phyloP scores from a whole-genome alignment of 129 eudicot genomes.

The Tanacetum coccineum region DNA sequence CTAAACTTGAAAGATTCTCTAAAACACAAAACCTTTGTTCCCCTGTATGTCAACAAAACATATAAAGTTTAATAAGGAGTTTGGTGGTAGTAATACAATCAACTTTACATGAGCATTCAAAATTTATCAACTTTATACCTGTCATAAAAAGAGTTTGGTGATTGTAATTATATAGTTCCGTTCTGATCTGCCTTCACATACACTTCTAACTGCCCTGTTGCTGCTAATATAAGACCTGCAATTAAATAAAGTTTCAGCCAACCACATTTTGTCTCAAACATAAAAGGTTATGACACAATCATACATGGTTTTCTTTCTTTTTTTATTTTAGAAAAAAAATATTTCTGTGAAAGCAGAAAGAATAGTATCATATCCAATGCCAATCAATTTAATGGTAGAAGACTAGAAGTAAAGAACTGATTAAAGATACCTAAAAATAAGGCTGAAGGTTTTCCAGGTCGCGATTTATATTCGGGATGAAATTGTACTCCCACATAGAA shows the following conservation, averaged over 20 bases:
- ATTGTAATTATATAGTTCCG: slow-evolving; percentile 36
- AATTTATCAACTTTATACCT: slow-evolving; percentile 11
- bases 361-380: background rate
- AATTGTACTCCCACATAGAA: slow-evolving; percentile 94
- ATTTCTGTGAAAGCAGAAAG: slow-evolving; percentile 3
- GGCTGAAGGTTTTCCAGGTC: slow-evolving; percentile 94
- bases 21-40: background rate
- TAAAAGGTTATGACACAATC: background rate
- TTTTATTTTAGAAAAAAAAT: no score
- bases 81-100: background rate
- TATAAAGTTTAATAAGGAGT: background rate
- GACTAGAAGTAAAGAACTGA: background rate
- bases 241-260: slow-evolving; percentile 17
- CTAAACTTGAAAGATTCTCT: no score
- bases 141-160: slow-evolving; percentile 15
- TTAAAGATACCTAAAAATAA: slow-evolving; percentile 65
- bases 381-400: background rate
- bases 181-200: slow-evolving; percentile 58
- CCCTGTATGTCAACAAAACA: slow-evolving; percentile 17
- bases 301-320: no score
- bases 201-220: slow-evolving; percentile 66
- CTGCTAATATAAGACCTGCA: slow-evolving; percentile 92
- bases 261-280: background rate
- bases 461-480: slow-evolving; percentile 96
- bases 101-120: background rate